Evolutionary conservation across 495 filamentous ascomycete species (phyloP).

Genomic region (Penicillium simplicissimum): DNA sequence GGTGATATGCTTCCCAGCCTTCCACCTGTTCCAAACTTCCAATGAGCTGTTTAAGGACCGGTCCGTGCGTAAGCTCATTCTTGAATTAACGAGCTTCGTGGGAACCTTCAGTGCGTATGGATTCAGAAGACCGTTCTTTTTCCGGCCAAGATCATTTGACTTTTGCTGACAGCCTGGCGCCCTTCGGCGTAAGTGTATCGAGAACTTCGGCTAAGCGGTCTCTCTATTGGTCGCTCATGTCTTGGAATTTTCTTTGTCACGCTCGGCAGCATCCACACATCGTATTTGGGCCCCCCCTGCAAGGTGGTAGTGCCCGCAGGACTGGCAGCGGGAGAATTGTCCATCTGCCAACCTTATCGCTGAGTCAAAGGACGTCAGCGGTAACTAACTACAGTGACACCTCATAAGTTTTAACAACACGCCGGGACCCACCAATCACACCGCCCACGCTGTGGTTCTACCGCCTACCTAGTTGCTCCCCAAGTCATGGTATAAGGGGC

Average conservation of each 20-base stretch:
- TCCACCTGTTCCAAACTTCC: slow-evolving; percentile 1
- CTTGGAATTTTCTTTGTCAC: neutral
- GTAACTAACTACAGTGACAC: no score
- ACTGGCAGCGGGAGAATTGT: slow-evolving; percentile 19
- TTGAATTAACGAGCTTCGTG: slow-evolving; percentile 6
- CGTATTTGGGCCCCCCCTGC: slow-evolving; percentile 14
- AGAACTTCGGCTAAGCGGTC: slow-evolving; percentile 19
- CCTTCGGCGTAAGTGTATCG: slow-evolving; percentile 9
- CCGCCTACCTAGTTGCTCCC: no score
- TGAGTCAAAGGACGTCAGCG: slow-evolving; percentile 17
- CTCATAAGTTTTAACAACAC: no score
- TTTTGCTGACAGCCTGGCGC: slow-evolving; percentile 13
- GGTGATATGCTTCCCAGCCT: slow-evolving; percentile 50
- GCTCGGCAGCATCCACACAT: slow-evolving; percentile 7
- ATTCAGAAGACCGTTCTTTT: slow-evolving; percentile 1
- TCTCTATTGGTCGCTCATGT: slow-evolving; percentile 13
- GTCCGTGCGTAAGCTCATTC: slow-evolving; percentile 25
- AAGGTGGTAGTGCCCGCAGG: slow-evolving; percentile 20
- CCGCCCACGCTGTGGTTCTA: no score
- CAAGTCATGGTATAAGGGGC: no score
- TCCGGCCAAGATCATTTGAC: slow-evolving; percentile 1
- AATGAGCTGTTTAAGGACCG: slow-evolving; percentile 21
- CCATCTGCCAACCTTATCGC: slow-evolving; percentile 24
- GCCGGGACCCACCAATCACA: no score
- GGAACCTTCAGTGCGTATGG: neutral